These are phyloP conservation scores for Zoysia pacifica DNA, from an alignment of 176 grass and related monocot species.

Conservation along the genomic window DNA sequence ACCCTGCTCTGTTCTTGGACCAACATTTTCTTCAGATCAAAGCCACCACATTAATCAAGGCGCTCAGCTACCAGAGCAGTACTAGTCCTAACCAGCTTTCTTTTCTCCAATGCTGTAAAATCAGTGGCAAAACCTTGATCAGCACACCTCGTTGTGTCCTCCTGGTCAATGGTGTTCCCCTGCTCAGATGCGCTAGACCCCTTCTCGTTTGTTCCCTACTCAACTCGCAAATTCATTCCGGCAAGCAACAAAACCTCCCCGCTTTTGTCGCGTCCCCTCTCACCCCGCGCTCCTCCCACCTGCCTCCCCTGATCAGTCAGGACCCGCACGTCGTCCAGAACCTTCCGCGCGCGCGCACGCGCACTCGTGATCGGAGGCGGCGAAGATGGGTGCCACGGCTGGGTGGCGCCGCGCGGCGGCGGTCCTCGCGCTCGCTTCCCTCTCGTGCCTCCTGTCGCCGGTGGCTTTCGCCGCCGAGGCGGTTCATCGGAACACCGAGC, in stretches of 20 bases:
- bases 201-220: background rate
- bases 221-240: background rate
- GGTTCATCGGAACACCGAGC: conserved; percentile 34
- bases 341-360: background rate
- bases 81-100: background rate
- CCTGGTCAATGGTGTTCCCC: conserved; percentile 6
- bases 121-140: background rate
- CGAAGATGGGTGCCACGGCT: conserved; percentile 5
- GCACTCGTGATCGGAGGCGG: background rate
- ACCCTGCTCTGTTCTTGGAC: background rate
- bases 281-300: background rate
- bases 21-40: background rate
- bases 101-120: background rate
- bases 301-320: background rate
- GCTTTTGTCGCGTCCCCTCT: background rate
- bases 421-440: conserved; percentile 25
- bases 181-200: background rate
- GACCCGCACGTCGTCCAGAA: conserved; percentile 24
- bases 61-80: background rate
- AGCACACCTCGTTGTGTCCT: background rate
- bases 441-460: conserved; percentile 18
- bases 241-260: conserved; percentile 14
- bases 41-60: background rate
- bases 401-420: background rate
- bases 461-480: background rate